Conservation (phyloP, 495 filamentous ascomycete genomes). For the Neurospora sp. region DNA sequence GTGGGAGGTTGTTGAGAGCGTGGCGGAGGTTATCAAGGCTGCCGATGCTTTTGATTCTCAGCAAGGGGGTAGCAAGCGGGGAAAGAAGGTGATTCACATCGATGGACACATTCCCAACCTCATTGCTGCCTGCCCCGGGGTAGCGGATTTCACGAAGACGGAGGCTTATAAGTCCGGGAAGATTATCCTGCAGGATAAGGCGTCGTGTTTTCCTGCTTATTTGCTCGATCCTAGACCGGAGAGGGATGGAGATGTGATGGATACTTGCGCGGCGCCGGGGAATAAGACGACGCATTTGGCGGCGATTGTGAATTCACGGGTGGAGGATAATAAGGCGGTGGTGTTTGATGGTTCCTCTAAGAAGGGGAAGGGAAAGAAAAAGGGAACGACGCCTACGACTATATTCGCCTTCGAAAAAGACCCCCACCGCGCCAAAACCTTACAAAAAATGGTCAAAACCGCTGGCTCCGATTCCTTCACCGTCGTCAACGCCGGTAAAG, state of each 20-base stretch:
- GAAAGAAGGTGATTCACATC: conserved; percentile 34
- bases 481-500: conserved; percentile 54
- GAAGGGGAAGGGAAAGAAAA: conserved; percentile 6
- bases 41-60: neutral
- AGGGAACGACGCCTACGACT: conserved; percentile 25
- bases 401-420: conserved; percentile 62
- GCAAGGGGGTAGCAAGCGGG: neutral
- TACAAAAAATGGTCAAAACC: conserved; percentile 70
- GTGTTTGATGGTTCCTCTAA: neutral
- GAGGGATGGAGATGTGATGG: conserved; percentile 64
- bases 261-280: conserved; percentile 87
- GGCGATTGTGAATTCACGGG: conserved; percentile 41
- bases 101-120: conserved; percentile 77
- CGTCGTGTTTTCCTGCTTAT: conserved; percentile 89
- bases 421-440: conserved; percentile 49
- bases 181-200: conserved; percentile 91
- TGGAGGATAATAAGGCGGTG: neutral
- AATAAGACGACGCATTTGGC: conserved; percentile 97
- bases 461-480: conserved; percentile 60
- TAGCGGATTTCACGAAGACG: conserved; percentile 52
- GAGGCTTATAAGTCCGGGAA: conserved; percentile 62
- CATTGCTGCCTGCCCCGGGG: conserved; percentile 58
- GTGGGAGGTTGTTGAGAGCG: conserved; percentile 38
- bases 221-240: conserved; percentile 52
- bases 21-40: conserved; percentile 32